Percentiles rank a stretch among this genome's conserved stretches.
phyloP scores from a whole-genome alignment of 345 rosid species.

The Syzygium oleosum region DNA sequence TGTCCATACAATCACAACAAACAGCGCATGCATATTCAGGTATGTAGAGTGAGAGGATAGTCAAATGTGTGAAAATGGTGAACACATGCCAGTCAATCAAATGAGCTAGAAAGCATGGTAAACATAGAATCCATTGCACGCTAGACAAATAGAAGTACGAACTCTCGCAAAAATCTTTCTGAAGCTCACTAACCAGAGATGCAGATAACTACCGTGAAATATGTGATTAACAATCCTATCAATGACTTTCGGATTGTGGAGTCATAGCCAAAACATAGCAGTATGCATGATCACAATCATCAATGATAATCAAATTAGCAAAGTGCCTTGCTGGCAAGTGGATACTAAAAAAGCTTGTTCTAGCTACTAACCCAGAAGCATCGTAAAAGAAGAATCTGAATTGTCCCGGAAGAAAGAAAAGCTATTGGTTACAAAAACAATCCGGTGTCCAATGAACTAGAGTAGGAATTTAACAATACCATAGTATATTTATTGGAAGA shows the following conservation, averaged over 20 bases:
- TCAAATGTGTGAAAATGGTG: neutral
- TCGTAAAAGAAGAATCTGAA: neutral
- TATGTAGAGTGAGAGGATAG: neutral
- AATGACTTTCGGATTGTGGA: neutral
- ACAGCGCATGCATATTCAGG: slow-evolving; percentile 10
- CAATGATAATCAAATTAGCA: neutral
- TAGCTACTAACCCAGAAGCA: neutral
- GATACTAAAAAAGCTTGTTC: neutral
- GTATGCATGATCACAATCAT: neutral
- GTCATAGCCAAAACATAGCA: neutral
- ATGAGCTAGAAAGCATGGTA: neutral
- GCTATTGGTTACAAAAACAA: neutral
- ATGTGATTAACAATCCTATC: neutral
- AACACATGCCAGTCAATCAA: neutral
- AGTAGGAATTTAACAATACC: neutral
- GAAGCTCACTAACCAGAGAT: neutral
- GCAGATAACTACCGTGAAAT: neutral
- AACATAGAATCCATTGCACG: neutral
- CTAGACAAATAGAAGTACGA: neutral
- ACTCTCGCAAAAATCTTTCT: neutral
- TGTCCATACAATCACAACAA: slow-evolving; percentile 10
- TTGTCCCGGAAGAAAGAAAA: neutral
- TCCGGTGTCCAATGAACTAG: neutral
- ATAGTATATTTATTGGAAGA: neutral
- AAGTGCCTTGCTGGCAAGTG: neutral